These are phyloP conservation scores for Gautieria morchelliformis DNA, from an alignment of 768 basidiomycete genomes.

Conservation along the genomic window DNA sequence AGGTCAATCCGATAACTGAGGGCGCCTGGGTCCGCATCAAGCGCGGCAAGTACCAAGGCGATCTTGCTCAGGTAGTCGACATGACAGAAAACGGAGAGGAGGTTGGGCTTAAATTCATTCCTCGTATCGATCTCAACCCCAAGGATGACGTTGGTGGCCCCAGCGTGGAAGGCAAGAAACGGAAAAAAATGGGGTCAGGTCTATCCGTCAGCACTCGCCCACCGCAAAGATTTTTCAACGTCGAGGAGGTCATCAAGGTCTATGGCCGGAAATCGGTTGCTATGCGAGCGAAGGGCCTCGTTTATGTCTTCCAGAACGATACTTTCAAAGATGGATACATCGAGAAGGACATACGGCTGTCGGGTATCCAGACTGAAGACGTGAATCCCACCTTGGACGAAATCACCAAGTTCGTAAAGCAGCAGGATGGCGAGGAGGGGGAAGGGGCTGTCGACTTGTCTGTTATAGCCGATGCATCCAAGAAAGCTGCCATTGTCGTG, in stretches of 20 bases:
- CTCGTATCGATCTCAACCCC: conserved; percentile 95
- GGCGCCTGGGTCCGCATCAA: conserved; percentile 95
- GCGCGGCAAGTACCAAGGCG: conserved; percentile 88
- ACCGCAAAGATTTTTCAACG: conserved; percentile 87
- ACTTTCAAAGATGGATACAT: conserved; percentile 92
- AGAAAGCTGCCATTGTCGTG: conserved; percentile 84
- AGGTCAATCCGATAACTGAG: conserved; percentile 71
- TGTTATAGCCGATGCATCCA: conserved; percentile 85
- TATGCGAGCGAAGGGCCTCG: conserved; percentile 50
- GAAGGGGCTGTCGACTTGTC: conserved; percentile 76
- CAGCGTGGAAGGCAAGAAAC: conserved; percentile 54
- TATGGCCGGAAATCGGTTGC: conserved; percentile 72
- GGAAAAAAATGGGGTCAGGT: conserved; percentile 51
- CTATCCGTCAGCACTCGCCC: conserved; percentile 58
- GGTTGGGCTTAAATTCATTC: conserved; percentile 86
- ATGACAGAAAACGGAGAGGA: conserved; percentile 90
- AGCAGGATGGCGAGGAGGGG: conserved; percentile 58
- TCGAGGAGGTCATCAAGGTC: conserved; percentile 82
- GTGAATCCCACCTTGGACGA: conserved; percentile 95
- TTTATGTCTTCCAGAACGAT: conserved; percentile 85
- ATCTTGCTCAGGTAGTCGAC: conserved; percentile 92
- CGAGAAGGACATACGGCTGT: conserved; percentile 89
- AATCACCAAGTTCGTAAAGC: conserved; percentile 80
- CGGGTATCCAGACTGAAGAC: conserved; percentile 69
- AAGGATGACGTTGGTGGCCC: conserved; percentile 51